A percentile compares a stretch with the other conserved stretches of the same genome.
These are phyloP conservation scores for Beta vulgaris DNA, from an alignment of 148 eudicot genomes.

Conservation along the genomic window DNA sequence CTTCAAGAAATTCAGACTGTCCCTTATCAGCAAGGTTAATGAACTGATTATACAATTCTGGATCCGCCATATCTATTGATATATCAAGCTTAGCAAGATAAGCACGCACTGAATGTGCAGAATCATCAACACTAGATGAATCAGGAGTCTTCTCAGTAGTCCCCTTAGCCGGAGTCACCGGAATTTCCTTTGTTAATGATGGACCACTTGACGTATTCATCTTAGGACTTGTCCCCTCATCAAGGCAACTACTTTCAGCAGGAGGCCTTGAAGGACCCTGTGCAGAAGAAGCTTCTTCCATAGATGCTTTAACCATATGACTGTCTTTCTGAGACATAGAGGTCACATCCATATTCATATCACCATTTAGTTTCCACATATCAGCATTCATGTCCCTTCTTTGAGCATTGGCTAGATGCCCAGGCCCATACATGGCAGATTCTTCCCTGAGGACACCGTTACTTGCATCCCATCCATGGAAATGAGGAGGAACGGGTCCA, in stretches of 20 bases:
- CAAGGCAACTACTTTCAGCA: slow-evolving; percentile 37
- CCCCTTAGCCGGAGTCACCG: slow-evolving; percentile 28
- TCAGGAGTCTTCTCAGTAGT: slow-evolving; percentile 41
- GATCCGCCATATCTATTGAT: slow-evolving; percentile 64
- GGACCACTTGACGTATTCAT: slow-evolving; percentile 34
- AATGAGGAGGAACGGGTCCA: slow-evolving; percentile 46
- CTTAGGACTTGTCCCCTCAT: slow-evolving; percentile 36
- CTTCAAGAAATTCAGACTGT: slow-evolving; percentile 33
- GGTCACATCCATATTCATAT: slow-evolving; percentile 36
- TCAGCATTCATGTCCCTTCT: slow-evolving; percentile 60
- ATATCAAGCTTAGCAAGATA: slow-evolving; percentile 79
- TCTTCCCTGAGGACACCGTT: slow-evolving; percentile 69
- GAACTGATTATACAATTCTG: slow-evolving; percentile 64
- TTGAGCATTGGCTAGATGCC: slow-evolving; percentile 35
- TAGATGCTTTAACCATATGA: slow-evolving; percentile 26
- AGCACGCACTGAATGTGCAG: slow-evolving; percentile 33
- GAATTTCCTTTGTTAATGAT: slow-evolving; percentile 37
- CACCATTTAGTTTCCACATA: slow-evolving; percentile 60
- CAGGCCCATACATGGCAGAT: slow-evolving; percentile 48
- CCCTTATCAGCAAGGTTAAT: slow-evolving; percentile 46
- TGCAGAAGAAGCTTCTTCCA: slow-evolving; percentile 49
- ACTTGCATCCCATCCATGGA: slow-evolving; percentile 71
- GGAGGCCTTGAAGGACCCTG: slow-evolving; percentile 38
- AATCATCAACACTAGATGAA: slow-evolving; percentile 39
- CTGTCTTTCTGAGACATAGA: slow-evolving; percentile 50